Evolutionary conservation across 441 rosid species (phyloP).

Genomic region (Arabidopsis hybrid): DNA sequence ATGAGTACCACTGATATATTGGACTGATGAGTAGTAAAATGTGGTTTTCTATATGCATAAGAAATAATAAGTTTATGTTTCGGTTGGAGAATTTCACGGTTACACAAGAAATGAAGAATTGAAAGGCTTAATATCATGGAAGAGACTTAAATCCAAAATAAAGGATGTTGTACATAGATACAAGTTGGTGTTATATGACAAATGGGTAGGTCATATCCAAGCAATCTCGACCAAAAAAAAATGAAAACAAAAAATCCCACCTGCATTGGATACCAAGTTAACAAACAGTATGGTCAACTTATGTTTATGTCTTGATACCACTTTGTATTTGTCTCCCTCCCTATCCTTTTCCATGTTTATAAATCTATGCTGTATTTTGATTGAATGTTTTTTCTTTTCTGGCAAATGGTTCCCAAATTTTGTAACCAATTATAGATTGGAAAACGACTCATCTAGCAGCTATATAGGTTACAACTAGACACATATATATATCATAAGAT

Average conservation of each 20-base stretch:
- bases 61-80: neutral
- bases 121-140: neutral
- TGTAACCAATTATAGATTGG: constrained; percentile 17
- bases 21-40: too few species aligned
- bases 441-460: constrained; percentile 8
- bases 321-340: constrained; percentile 37
- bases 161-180: neutral
- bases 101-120: neutral
- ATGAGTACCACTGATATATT: too few species aligned
- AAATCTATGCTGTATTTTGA: constrained; percentile 8
- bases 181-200: constrained; percentile 5
- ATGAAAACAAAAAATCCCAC: constrained; percentile 18
- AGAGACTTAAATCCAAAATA: neutral
- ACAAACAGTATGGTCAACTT: constrained; percentile 47
- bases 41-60: too few species aligned
- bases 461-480: neutral
- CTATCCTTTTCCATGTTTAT: constrained; percentile 28
- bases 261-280: constrained; percentile 44
- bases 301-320: constrained; percentile 38
- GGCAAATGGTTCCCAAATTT: neutral
- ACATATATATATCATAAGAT: neutral
- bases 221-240: constrained; percentile 2
- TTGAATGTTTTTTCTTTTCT: constrained; percentile 6
- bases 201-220: constrained; percentile 29
- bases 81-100: neutral